Evolutionary conservation across 495 filamentous ascomycete species (phyloP).

Genomic region (Penicillium crystallinum): DNA sequence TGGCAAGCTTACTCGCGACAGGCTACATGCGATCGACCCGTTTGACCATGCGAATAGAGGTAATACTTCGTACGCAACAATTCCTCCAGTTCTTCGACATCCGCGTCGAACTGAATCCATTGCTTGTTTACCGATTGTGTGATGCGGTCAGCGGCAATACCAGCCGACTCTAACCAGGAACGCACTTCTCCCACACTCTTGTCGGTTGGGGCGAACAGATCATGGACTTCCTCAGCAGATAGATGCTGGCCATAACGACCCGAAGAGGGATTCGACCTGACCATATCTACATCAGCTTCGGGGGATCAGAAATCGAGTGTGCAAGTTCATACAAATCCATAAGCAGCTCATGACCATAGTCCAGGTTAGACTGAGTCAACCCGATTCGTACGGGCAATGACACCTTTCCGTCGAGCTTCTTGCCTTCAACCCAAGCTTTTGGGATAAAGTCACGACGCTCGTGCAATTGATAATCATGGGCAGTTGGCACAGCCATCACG

Average conservation of each 20-base stretch:
- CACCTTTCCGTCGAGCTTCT: constrained; percentile 24
- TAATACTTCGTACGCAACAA: constrained; percentile 56
- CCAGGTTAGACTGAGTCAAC: constrained; percentile 49
- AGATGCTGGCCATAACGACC: constrained; percentile 50
- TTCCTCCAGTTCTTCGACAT: constrained; percentile 46
- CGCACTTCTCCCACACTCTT: constrained; percentile 39
- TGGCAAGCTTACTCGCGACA: constrained; percentile 33
- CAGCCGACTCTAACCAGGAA: constrained; percentile 46
- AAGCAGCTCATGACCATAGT: constrained; percentile 48
- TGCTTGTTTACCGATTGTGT: constrained; percentile 43
- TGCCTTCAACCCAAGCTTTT: constrained; percentile 27
- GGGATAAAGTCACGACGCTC: constrained; percentile 37
- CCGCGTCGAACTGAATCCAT: constrained; percentile 52
- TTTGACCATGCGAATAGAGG: constrained; percentile 45
- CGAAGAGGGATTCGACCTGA: constrained; percentile 39
- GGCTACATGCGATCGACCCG: constrained; percentile 44
- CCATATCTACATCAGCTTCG: not conserved
- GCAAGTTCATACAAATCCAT: constrained; percentile 43
- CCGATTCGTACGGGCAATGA: constrained; percentile 52
- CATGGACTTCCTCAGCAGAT: constrained; percentile 40
- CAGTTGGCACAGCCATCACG: constrained; percentile 26
- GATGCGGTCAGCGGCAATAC: constrained; percentile 42
- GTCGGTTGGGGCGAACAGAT: constrained; percentile 46
- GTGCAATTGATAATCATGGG: constrained; percentile 32
- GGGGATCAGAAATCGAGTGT: not conserved